Evolutionary conservation across 768 basidiomycete species (phyloP), one percentile per base, ranked within the genome.

Genomic region (Psilocybe subaeruginosa): DNA sequence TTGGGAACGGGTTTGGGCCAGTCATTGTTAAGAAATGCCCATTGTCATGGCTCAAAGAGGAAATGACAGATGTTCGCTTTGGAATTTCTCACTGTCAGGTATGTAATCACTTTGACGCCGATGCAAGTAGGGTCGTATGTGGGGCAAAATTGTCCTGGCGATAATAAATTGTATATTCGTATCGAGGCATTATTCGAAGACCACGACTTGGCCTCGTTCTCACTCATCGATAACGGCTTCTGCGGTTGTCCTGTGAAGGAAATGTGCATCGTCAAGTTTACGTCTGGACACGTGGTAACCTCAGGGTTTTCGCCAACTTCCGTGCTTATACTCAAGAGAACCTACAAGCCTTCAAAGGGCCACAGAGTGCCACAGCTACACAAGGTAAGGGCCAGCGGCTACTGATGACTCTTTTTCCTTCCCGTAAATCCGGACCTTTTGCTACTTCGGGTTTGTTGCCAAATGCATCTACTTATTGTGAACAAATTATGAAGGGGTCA

Each of bases 11-110:
- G n/a, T n/a, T 60, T 23, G 43, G 54, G 41, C 54, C 55, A 56
- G 43, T 56, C 41, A 30, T 55, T 39, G 41, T 30, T 39, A 41
- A 60, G 35, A 45, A 54, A 51, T 35, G 47, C 7, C 50, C 60
- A 62, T 62, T 58, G 56, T 62, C 56, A 54, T 41, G 29, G 52
- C 61, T 41, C 50, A 56, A 56, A 59, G 43, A n/a, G 58, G 62
- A 37, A 59, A 56, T 59, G 37, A 37, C 14, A 43, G 14, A 43
- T 43, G 41, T 12, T 43, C 41, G 5, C 41, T 12, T 16, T 16
- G 41, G 9, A 4, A 35, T 43, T 43, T 43, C 41, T 43, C 41
- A 43, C 41, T 43, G 41, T n/a, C 11, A 43, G 4, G 37, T 14
- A 39, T 43, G 41, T 43, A 43, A 16, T 16, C 41, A 12, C 41